These are phyloP conservation scores for Didymella glomerata DNA, from an alignment of 2,329 filamentous ascomycete species.

Conservation along the genomic window DNA sequence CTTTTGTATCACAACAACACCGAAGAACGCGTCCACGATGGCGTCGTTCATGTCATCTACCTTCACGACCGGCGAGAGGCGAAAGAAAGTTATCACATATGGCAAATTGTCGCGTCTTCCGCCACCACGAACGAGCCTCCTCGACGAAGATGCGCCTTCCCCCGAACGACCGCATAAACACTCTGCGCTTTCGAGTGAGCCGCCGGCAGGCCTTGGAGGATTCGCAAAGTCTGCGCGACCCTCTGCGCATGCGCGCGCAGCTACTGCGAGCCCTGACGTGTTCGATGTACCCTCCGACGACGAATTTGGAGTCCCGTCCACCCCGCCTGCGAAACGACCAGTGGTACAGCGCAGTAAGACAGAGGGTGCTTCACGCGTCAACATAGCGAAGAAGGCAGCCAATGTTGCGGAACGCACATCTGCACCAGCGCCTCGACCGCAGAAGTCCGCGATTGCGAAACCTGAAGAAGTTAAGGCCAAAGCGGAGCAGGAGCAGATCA, in stretches of 20 bases:
- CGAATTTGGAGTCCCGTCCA: constrained; percentile 26
- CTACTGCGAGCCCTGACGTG: constrained; percentile 31
- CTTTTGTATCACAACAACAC: constrained; percentile 17
- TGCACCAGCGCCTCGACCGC: constrained; percentile 17
- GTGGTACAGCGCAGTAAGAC: constrained; percentile 24
- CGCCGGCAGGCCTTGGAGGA: constrained; percentile 12
- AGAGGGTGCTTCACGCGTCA: constrained; percentile 22
- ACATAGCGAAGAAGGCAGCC: constrained; percentile 20
- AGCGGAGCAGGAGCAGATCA: constrained; percentile 14
- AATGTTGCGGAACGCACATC: background rate
- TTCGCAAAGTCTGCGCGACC: constrained; percentile 13
- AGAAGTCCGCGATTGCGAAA: constrained; percentile 24
- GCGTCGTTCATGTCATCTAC: constrained; percentile 39
- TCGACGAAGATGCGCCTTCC: constrained; percentile 33
- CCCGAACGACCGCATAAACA: constrained; percentile 46
- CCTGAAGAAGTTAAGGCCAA: constrained; percentile 11
- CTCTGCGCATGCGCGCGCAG: constrained; percentile 16
- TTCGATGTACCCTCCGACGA: constrained; percentile 57
- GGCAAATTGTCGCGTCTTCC: constrained; percentile 46
- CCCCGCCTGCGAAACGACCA: constrained; percentile 27
- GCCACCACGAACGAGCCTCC: constrained; percentile 27
- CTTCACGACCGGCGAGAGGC: constrained; percentile 43
- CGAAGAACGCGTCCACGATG: constrained; percentile 28
- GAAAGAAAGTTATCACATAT: constrained; percentile 52
- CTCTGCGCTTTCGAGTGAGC: constrained; percentile 12